Evolutionary conservation across 176 grass and related monocot species (phyloP).

Genomic region (Tillandsia leiboldiana): DNA sequence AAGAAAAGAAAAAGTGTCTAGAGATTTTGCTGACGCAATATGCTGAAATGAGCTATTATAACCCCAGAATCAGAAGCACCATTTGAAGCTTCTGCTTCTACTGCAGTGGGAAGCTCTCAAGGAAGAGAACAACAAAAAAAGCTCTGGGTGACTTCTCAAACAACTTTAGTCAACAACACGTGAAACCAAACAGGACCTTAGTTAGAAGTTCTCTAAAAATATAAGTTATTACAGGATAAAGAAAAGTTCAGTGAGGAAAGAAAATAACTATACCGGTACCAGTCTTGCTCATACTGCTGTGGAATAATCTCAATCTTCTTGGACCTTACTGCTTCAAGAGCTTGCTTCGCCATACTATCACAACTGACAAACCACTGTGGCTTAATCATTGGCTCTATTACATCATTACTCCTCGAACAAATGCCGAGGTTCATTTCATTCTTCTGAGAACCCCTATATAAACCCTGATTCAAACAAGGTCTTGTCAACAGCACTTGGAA

Average conservation of each 20-base stretch:
- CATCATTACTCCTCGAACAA: conserved; percentile 84
- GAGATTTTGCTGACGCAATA: too few relatives aligned
- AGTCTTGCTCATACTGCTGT: conserved; percentile 86
- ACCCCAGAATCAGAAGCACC: too few relatives aligned
- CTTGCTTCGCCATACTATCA: conserved; percentile 62
- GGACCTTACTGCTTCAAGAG: conserved; percentile 66
- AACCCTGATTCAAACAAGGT: conserved; percentile 35
- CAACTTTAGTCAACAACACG: too few relatives aligned
- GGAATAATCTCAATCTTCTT: conserved; percentile 90
- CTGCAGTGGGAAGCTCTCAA: too few relatives aligned
- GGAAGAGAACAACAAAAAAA: too few relatives aligned
- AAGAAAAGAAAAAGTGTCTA: too few relatives aligned
- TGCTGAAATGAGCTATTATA: too few relatives aligned
- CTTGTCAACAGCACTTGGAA: conserved; percentile 15
- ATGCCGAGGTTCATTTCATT: conserved; percentile 90
- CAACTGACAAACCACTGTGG: conserved; percentile 91
- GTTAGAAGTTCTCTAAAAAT: not conserved
- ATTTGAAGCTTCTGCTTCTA: too few relatives aligned
- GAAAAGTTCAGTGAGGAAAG: not conserved
- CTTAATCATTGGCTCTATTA: conserved; percentile 80
- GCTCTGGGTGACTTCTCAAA: too few relatives aligned
- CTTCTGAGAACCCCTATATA: conserved; percentile 77
- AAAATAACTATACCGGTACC: conserved; percentile 55
- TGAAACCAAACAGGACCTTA: too few relatives aligned
- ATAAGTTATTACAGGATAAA: not conserved